Evolutionary conservation across 305 asterid species (phyloP), one percentile per base, ranked within the genome.

Genomic region (Fraxinus dipetala): DNA sequence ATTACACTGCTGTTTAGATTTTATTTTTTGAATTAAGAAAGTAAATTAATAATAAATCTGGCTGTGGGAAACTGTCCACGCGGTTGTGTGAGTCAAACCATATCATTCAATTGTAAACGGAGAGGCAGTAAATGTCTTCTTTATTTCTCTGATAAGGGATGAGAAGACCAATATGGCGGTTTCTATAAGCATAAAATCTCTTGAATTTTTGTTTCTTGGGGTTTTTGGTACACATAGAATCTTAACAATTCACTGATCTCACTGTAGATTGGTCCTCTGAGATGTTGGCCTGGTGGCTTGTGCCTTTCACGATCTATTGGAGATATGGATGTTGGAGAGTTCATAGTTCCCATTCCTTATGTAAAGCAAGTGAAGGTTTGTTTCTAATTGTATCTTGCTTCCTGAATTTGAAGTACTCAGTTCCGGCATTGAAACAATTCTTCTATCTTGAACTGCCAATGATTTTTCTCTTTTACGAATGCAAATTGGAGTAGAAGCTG

Each of bases 251-350:
- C 38, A 81, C 22, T 81, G 48, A 14, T 76, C 80, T 80, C 20
- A 80, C 75, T 85, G 87, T 76, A 94, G 99, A 91, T 96, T 86
- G 99, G 99, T 83, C 99, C 99, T 11, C 81, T 96, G 84, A 90
- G 99, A 91, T 96, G 99, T 83, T 96, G 99, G 99, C 99, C 99
- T 31, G 99, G 98, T 79, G 99, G 99, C 4, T 87, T 96, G 86
- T 95, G 99, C 87, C 97, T 96, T 73, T 95, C 99, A 2, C 93
- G 99, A 82, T 96, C 99, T 83, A 91, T 96, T 75, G 99, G 99
- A 22, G 99, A 96, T 87, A 89, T 96, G 98, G 99, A 96, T 88
- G 97, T 95, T 77, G 99, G 99, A 10, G 99, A 96, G 89, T 96
- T 77, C 84, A 96, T 96, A 84, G 98, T 96, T 89, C 98, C 98